These are phyloP conservation scores for Jacaranda mimosifolia DNA, from an alignment of 257 asterid genomes.

Conservation along the genomic window DNA sequence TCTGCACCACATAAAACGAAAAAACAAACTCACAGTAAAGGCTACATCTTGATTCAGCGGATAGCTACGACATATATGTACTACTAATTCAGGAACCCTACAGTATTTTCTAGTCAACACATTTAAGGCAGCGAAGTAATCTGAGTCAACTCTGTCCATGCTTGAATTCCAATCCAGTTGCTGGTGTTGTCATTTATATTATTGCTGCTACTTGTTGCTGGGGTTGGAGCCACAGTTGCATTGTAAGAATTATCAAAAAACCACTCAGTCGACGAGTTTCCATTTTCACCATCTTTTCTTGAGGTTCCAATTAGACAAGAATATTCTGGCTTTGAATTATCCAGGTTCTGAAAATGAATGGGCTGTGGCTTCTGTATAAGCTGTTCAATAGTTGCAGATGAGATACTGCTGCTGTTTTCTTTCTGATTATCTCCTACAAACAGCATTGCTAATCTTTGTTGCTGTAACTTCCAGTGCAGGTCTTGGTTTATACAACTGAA, in stretches of 20 bases:
- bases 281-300: slow-evolving; percentile 45
- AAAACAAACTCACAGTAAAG: slow-evolving; percentile 21
- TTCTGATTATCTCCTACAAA: slow-evolving; percentile 46
- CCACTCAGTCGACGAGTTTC: slow-evolving; percentile 59
- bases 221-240: slow-evolving; percentile 39
- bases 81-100: slow-evolving; percentile 9
- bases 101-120: neutral
- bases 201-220: slow-evolving; percentile 35
- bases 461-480: slow-evolving; percentile 74
- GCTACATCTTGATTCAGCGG: slow-evolving; percentile 22
- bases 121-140: slow-evolving; percentile 53
- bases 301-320: slow-evolving; percentile 39
- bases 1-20: slow-evolving; percentile 28
- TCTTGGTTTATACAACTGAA: slow-evolving; percentile 77
- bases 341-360: slow-evolving; percentile 59
- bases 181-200: slow-evolving; percentile 38
- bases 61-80: neutral
- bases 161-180: slow-evolving; percentile 64
- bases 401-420: slow-evolving; percentile 26
- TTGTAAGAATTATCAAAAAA: slow-evolving; percentile 49
- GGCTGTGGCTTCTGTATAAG: slow-evolving; percentile 59
- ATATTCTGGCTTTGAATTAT: slow-evolving; percentile 37
- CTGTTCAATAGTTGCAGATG: slow-evolving; percentile 31
- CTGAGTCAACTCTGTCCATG: slow-evolving; percentile 63
- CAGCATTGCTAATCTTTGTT: slow-evolving; percentile 63